Base-by-base conservation (phyloP, 2,329 filamentous ascomycete species). In the Neonectria punicea region DNA sequence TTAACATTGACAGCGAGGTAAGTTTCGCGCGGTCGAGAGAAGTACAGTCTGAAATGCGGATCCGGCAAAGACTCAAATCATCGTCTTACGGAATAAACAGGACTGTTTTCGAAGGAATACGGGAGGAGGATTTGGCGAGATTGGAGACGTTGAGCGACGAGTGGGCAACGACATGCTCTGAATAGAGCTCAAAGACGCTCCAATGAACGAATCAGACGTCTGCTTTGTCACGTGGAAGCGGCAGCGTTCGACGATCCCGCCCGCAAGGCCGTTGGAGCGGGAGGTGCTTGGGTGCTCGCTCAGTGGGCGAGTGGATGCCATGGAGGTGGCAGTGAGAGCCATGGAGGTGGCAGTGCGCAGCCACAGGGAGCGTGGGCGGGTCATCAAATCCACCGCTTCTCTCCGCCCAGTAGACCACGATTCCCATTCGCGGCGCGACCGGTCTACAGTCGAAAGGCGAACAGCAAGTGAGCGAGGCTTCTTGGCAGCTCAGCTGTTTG, bases 341-440 rank as follows among this genome's bases (percentile, higher is more conserved):
- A 39, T 41, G 49, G 65, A 43, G 43, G 66, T 71, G 68, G 69
- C 72, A 73, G 69, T 66, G 68, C 49, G 43, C 30, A 54, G 32
- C 54, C 53, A 43, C 54, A 47, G 43, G 58, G 56, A 55, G 58
- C 53, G 41, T 53, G 66, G 53, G 61, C 76, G 76, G 76, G 69
- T 70, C 73, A 77, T 76, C 68, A 74, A 74, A 76, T 76, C 63
- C 63, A 58, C 76, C 76, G 76, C 60, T 18, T 61, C 69, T 74
- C 69, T 67, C 68, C 47, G 32, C 7, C 14, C 36, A 8, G 14
- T 53, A 25, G 25, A 25, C 25, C 25, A 64, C 70, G 49, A 66
- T 73, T 65, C 71, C 68, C 61, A 18, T 65, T 66, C 47, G 55
- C 20, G 51, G 41, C 34, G 6, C 8, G 16, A 18, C 39, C 4